A percentile compares a stretch with the other conserved stretches of the same genome.
Evolutionary conservation across 73 alveolate genomes (phyloP).

Genomic region (Loxodes magnus): DNA sequence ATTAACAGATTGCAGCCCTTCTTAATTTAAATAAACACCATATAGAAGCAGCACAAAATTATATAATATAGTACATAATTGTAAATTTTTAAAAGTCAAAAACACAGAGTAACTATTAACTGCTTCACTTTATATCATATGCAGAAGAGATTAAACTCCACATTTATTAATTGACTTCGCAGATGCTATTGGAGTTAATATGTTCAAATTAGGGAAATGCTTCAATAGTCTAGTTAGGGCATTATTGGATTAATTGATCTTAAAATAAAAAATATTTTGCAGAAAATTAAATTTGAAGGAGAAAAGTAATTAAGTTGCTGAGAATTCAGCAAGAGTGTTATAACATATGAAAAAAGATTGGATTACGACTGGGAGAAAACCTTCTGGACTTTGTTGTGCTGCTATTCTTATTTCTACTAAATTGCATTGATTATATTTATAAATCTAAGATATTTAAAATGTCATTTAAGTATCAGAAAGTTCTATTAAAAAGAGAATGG

Average conservation of each 20-base stretch:
- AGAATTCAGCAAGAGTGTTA: conserved; percentile 70
- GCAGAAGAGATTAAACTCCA: conserved; percentile 69
- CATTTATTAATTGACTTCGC: conserved; percentile 91
- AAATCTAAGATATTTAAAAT: conserved; percentile 61
- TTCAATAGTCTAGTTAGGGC: conserved; percentile 68
- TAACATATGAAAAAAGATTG: conserved; percentile 92
- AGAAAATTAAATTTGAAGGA: conserved; percentile 61
- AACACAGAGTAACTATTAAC: conserved; percentile 5
- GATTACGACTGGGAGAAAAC: conserved; percentile 95
- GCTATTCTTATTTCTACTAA: conserved; percentile 89
- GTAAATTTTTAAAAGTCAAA: conserved; percentile 7
- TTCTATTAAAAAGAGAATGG: conserved; percentile 89
- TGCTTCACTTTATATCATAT: conserved; percentile 75
- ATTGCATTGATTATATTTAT: conserved; percentile 72
- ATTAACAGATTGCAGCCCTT: conserved; percentile 4
- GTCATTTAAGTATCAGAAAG: conserved; percentile 90
- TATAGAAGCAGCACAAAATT: neutral
- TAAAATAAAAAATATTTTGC: conserved; percentile 68
- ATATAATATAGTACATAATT: neutral
- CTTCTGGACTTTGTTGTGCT: conserved; percentile 95
- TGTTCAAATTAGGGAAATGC: conserved; percentile 67
- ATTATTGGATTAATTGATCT: conserved; percentile 33
- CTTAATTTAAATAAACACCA: conserved; percentile 1
- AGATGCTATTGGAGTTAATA: conserved; percentile 62
- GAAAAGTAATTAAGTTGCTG: conserved; percentile 59